phyloP scores from a whole-genome alignment of 768 basidiomycete species.

The Rhizopogon salebrosus region DNA sequence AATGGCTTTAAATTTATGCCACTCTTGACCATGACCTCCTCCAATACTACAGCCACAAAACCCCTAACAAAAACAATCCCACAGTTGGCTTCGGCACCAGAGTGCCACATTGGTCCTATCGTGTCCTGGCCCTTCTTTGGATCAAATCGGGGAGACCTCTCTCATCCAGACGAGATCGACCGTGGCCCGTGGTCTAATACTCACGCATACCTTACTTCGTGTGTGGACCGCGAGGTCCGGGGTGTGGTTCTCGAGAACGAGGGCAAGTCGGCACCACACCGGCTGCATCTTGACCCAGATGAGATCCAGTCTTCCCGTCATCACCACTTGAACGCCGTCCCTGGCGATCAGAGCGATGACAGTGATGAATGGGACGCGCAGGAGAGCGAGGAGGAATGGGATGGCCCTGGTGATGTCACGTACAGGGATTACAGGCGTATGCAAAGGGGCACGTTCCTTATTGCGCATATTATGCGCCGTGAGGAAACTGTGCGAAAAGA shows the following conservation, averaged over 20 bases:
- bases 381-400: conserved; percentile 71
- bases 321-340: conserved; percentile 60
- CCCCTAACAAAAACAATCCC: background rate
- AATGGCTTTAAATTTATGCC: conserved; percentile 17
- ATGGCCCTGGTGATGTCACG: conserved; percentile 71
- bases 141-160: conserved; percentile 69
- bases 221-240: conserved; percentile 62
- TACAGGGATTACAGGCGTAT: conserved; percentile 80
- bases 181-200: conserved; percentile 76
- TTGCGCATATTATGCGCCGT: conserved; percentile 62
- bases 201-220: conserved; percentile 57
- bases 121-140: conserved; percentile 92
- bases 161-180: conserved; percentile 62
- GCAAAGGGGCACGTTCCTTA: conserved; percentile 74
- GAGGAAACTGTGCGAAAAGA: conserved; percentile 62
- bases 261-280: conserved; percentile 70
- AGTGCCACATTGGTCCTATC: conserved; percentile 66
- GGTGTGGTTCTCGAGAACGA: conserved; percentile 77
- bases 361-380: conserved; percentile 76
- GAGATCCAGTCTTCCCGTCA: conserved; percentile 69
- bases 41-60: conserved; percentile 1
- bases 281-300: conserved; percentile 75
- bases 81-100: conserved; percentile 26
- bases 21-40: conserved; percentile 6
- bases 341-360: conserved; percentile 71